These are phyloP conservation scores for Exophiala aquamarina DNA, from an alignment of 2,329 filamentous ascomycete species.

Conservation along the genomic window DNA sequence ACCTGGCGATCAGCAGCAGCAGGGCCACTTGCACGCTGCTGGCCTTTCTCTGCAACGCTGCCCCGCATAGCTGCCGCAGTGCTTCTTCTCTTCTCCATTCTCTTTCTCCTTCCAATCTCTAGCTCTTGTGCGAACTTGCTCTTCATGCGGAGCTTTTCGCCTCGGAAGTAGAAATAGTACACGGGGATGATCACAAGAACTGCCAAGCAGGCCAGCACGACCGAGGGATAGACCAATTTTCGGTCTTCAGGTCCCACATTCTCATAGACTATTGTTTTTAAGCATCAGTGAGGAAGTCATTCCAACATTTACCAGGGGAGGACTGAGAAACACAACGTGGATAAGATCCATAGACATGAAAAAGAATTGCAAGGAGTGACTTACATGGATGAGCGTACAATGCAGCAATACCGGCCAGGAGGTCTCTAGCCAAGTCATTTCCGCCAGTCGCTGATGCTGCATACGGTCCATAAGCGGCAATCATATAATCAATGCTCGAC, in stretches of 20 bases:
- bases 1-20: conserved; percentile 2
- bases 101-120: conserved; percentile 43
- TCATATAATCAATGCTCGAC: conserved; percentile 62
- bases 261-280: conserved; percentile 36
- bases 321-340: no score
- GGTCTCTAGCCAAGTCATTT: conserved; percentile 64
- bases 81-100: conserved; percentile 20
- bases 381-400: conserved; percentile 56
- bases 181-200: conserved; percentile 62
- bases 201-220: conserved; percentile 61
- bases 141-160: conserved; percentile 55
- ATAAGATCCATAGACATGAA: no score
- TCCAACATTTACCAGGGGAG: neutral
- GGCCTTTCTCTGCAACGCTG: neutral
- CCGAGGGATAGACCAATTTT: conserved; percentile 44
- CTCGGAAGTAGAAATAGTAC: conserved; percentile 66
- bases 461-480: conserved; percentile 64
- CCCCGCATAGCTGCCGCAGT: conserved; percentile 3
- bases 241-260: conserved; percentile 49
- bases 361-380: conserved; percentile 16
- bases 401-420: conserved; percentile 62
- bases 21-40: conserved; percentile 1
- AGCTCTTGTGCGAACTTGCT: conserved; percentile 66
- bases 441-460: conserved; percentile 65
- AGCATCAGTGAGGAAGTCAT: neutral